Conservation (phyloP, 108 stramenopile species). For the Nitzschia putrida region DNA sequence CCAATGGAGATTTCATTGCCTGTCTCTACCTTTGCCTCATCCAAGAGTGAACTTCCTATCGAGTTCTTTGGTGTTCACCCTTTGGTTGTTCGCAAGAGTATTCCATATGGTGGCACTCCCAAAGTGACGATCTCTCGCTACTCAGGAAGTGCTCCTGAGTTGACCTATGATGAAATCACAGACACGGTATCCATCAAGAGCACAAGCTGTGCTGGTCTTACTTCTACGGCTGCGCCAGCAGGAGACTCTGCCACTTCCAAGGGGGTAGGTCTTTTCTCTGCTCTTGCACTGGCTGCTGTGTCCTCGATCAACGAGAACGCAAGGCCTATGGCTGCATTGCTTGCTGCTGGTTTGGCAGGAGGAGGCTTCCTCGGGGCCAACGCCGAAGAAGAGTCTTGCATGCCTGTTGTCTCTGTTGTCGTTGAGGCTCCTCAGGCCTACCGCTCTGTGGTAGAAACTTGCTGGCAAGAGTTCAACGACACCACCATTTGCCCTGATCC, state of each 20-base stretch:
- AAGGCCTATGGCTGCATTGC: background rate
- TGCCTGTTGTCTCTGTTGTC: conserved; percentile 25
- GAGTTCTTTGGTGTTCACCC: conserved; percentile 10
- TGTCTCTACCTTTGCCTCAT: background rate
- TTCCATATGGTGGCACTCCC: conserved; percentile 11
- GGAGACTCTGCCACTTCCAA: background rate
- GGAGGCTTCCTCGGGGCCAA: conserved; percentile 5
- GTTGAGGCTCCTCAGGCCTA: conserved; percentile 35
- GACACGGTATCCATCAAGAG: conserved; percentile 5
- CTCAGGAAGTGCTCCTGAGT: background rate
- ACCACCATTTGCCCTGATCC: conserved; percentile 27
- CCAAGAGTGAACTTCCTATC: conserved; percentile 1
- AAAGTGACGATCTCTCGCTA: conserved; percentile 3
- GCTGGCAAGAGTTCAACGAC: conserved; percentile 14
- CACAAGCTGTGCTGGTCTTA: background rate
- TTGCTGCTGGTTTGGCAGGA: conserved; percentile 1
- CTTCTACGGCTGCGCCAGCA: background rate
- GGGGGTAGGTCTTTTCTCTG: background rate
- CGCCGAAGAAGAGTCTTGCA: conserved; percentile 13
- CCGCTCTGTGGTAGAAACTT: conserved; percentile 22
- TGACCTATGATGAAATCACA: conserved; percentile 1
- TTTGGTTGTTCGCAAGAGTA: background rate
- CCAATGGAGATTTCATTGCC: background rate
- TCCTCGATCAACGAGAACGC: background rate
- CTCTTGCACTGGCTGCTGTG: conserved; percentile 1